These are phyloP conservation scores for Erysimum cheiri DNA, from an alignment of 441 rosid genomes.

Conservation along the genomic window DNA sequence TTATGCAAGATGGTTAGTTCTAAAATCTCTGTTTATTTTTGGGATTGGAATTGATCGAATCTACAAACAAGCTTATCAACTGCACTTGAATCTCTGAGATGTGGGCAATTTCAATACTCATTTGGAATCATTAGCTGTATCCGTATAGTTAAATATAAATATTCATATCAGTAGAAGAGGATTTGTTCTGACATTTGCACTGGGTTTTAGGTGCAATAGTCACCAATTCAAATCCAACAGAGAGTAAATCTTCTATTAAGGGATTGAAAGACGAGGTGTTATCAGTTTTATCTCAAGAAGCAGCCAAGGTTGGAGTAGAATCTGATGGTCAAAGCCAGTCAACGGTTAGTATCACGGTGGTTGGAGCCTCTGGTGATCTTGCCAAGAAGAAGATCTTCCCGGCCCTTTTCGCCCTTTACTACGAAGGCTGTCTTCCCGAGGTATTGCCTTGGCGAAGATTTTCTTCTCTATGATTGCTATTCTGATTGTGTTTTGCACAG, in stretches of 20 bases:
- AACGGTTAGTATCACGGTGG: constrained; percentile 85
- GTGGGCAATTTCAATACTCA: background rate
- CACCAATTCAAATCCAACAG: constrained; percentile 47
- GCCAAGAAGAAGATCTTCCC: constrained; percentile 99
- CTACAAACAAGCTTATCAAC: background rate
- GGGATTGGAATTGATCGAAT: constrained; percentile 15
- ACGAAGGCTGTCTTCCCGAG: constrained; percentile 92
- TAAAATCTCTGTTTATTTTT: background rate
- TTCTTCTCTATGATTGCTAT: constrained; percentile 47
- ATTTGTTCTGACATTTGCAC: background rate
- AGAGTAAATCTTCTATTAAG: constrained; percentile 49
- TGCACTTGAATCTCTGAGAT: background rate
- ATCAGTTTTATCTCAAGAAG: constrained; percentile 48
- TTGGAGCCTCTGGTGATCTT: constrained; percentile 99
- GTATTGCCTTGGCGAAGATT: constrained; percentile 77
- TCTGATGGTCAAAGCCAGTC: constrained; percentile 58
- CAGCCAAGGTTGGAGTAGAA: constrained; percentile 39
- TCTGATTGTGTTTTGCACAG: background rate
- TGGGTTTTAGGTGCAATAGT: constrained; percentile 63
- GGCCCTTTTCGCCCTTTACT: constrained; percentile 94
- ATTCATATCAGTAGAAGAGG: background rate
- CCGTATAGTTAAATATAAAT: constrained; percentile 1
- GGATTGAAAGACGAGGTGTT: constrained; percentile 56
- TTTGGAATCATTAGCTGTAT: background rate
- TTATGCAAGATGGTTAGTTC: constrained; percentile 78